Conservation (phyloP, 1,284 basidiomycete species). For the Apiotrichum gamsii region DNA sequence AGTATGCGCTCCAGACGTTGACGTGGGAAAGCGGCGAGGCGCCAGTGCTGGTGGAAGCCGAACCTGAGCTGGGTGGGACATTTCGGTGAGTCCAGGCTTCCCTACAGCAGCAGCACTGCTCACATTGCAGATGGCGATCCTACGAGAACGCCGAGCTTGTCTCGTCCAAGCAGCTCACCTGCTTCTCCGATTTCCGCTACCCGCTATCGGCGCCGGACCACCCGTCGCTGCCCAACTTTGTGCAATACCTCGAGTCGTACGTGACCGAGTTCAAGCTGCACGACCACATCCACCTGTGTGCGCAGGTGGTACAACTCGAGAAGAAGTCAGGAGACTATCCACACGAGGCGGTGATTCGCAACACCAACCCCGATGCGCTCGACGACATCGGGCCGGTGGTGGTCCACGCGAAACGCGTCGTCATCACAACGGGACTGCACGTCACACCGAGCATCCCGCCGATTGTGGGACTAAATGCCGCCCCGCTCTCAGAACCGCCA, state of each 20-base stretch:
- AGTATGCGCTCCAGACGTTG: conserved; percentile 53
- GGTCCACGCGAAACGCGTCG: conserved; percentile 25
- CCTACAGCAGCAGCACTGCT: too few species aligned
- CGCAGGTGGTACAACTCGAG: conserved; percentile 46
- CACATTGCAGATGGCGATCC: conserved; percentile 30
- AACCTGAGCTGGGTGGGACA: conserved; percentile 59
- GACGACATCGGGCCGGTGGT: background rate
- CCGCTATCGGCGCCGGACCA: conserved; percentile 55
- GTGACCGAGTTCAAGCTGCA: conserved; percentile 51
- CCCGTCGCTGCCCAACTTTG: conserved; percentile 55
- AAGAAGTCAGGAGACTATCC: background rate
- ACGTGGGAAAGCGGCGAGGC: conserved; percentile 48
- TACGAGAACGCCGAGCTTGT: conserved; percentile 53
- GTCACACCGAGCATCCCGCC: conserved; percentile 53
- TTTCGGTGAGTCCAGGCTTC: conserved; percentile 50
- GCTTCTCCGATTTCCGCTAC: conserved; percentile 59
- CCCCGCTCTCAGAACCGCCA: conserved; percentile 24
- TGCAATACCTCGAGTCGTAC: conserved; percentile 57
- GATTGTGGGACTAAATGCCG: conserved; percentile 51
- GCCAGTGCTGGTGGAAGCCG: conserved; percentile 57
- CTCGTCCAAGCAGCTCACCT: conserved; percentile 53
- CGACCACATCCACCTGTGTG: conserved; percentile 50
- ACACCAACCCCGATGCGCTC: background rate
- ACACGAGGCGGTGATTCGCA: background rate
- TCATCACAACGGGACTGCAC: conserved; percentile 45